Evolutionary conservation across 768 basidiomycete genomes (phyloP).

Genomic region (Pisolithus tinctorius): DNA sequence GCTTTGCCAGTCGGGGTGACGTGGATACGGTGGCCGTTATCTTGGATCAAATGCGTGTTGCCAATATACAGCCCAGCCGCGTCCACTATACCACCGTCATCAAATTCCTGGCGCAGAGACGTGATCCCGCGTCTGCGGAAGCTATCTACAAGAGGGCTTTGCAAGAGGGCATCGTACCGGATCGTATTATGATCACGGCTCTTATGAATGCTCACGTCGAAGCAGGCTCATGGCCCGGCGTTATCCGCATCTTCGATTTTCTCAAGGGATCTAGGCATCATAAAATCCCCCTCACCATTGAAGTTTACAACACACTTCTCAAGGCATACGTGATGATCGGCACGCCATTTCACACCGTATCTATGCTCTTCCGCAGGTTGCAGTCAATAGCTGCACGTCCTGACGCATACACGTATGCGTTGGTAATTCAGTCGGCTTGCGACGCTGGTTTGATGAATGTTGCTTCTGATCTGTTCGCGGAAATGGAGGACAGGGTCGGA

Average conservation of each 20-base stretch:
- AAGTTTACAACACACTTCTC: conserved; percentile 70
- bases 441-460: conserved; percentile 58
- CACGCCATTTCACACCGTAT: conserved; percentile 63
- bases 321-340: conserved; percentile 81
- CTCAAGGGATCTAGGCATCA: conserved; percentile 33
- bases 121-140: conserved; percentile 61
- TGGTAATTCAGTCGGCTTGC: conserved; percentile 77
- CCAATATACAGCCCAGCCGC: conserved; percentile 39
- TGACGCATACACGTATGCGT: conserved; percentile 57
- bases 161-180: conserved; percentile 53
- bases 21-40: conserved; percentile 42
- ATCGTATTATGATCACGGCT: conserved; percentile 57
- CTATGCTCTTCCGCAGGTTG: conserved; percentile 54
- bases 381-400: conserved; percentile 46
- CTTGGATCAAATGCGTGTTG: conserved; percentile 55
- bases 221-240: conserved; percentile 72
- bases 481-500: conserved; percentile 50
- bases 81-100: conserved; percentile 64
- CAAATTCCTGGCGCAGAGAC: conserved; percentile 52
- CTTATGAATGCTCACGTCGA: conserved; percentile 83
- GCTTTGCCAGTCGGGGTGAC: conserved; percentile 50
- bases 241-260: conserved; percentile 63
- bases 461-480: conserved; percentile 58
- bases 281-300: conserved; percentile 41
- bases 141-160: conserved; percentile 59